These are phyloP conservation scores for Periconia sp. DNA, from an alignment of 2,329 filamentous ascomycete genomes.

Conservation along the genomic window DNA sequence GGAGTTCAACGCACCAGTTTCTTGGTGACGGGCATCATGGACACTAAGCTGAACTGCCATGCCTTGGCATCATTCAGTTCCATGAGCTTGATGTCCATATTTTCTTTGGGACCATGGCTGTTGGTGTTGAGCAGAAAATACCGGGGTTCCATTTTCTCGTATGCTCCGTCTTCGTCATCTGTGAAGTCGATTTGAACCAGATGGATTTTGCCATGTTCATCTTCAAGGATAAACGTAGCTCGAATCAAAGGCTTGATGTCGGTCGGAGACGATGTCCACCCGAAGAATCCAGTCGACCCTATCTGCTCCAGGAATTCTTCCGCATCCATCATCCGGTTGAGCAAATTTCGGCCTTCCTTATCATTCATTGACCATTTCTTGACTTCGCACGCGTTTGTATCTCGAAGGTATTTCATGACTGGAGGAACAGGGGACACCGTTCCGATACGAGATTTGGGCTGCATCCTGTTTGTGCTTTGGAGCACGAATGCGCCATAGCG, in stretches of 20 bases:
- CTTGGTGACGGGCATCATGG: constrained; percentile 18
- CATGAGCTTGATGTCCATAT: constrained; percentile 37
- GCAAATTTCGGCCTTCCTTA: constrained; percentile 21
- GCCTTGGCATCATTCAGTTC: constrained; percentile 33
- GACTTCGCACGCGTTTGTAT: constrained; percentile 9
- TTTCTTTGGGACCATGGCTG: constrained; percentile 12
- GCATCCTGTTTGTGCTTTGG: constrained; percentile 9
- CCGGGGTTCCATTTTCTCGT: constrained; percentile 27
- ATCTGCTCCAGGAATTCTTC: constrained; percentile 26
- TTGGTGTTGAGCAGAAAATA: constrained; percentile 26
- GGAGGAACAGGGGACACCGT: constrained; percentile 11
- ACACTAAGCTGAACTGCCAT: constrained; percentile 35
- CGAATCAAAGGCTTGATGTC: constrained; percentile 26
- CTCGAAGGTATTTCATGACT: constrained; percentile 19
- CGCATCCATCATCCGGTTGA: constrained; percentile 18
- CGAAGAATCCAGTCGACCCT: constrained; percentile 20
- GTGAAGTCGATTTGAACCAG: constrained; percentile 37
- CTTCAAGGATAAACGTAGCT: constrained; percentile 29
- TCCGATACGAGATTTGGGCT: constrained; percentile 11
- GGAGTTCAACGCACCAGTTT: no score
- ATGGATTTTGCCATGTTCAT: background rate
- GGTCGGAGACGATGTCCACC: constrained; percentile 17
- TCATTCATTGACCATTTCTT: constrained; percentile 29
- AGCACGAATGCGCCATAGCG: constrained; percentile 30
- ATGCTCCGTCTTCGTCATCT: constrained; percentile 30